Percentiles rank a stretch among this genome's conserved stretches.
Conservation (phyloP, 768 basidiomycete genomes). For the Leccinum subtestaceum region DNA sequence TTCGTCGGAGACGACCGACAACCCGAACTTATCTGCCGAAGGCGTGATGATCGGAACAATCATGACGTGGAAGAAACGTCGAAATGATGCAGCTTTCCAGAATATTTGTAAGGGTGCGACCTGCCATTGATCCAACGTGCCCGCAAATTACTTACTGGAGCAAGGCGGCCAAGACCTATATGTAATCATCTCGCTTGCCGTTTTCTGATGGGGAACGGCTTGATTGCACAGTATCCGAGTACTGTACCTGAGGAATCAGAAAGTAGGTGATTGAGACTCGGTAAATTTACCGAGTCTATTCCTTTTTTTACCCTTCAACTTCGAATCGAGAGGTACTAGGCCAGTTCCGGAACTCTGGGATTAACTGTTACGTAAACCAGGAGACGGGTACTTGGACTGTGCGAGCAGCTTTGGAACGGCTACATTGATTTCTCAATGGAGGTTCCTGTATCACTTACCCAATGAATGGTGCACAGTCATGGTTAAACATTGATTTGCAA, state of each 20-base stretch:
- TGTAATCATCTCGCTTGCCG: not conserved
- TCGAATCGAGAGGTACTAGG: not conserved
- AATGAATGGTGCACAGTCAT: not conserved
- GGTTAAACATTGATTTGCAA: not conserved
- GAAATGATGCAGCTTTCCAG: not conserved
- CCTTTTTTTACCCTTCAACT: not conserved
- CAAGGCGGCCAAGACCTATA: not conserved
- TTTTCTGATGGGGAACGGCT: not conserved
- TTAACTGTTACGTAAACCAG: not conserved
- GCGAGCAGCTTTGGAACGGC: too few species aligned
- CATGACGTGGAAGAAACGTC: slow-evolving; percentile 6
- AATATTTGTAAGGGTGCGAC: not conserved
- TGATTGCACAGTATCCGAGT: not conserved
- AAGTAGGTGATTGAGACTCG: not conserved
- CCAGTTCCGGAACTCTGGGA: too few species aligned
- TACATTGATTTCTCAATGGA: too few species aligned
- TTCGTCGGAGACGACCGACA: slow-evolving; percentile 22
- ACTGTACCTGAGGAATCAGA: not conserved
- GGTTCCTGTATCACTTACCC: too few species aligned
- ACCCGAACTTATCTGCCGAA: slow-evolving; percentile 6
- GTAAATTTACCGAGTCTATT: not conserved
- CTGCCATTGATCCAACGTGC: not conserved
- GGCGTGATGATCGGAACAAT: not conserved
- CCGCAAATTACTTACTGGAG: not conserved
- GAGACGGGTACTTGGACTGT: not conserved